Conservation (phyloP, 1,284 basidiomycete genomes). For the Papiliotrema laurentii region DNA sequence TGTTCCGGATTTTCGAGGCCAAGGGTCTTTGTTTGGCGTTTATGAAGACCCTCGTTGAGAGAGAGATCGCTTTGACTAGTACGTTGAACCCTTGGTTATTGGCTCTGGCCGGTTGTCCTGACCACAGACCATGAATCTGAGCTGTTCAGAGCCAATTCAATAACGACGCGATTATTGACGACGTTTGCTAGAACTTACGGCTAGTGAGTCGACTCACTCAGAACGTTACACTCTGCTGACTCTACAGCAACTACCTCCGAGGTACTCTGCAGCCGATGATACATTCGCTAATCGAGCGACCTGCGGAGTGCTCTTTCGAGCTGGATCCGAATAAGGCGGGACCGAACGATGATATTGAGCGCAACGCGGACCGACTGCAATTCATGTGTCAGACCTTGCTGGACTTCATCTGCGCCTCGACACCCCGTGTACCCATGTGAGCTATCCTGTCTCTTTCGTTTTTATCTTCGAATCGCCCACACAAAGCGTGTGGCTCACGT, state of each 20-base stretch:
- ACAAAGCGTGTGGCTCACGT: slow-evolving; percentile 2
- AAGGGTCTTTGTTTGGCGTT: slow-evolving; percentile 63
- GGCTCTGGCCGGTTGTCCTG: background rate
- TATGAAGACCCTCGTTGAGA: slow-evolving; percentile 76
- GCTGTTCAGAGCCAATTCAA: slow-evolving; percentile 80
- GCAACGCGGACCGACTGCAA: slow-evolving; percentile 69
- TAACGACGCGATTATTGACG: slow-evolving; percentile 75
- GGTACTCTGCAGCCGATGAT: slow-evolving; percentile 71
- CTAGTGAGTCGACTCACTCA: slow-evolving; percentile 50
- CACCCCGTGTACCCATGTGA: slow-evolving; percentile 68
- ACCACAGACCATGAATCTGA: slow-evolving; percentile 65
- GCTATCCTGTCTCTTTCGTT: slow-evolving; percentile 31
- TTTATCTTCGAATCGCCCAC: background rate
- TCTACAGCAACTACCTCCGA: slow-evolving; percentile 64
- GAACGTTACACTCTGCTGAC: background rate
- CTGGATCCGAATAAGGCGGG: slow-evolving; percentile 65
- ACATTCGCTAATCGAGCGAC: slow-evolving; percentile 65
- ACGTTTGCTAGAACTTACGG: slow-evolving; percentile 80
- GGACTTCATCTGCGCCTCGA: slow-evolving; percentile 67
- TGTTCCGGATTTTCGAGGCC: slow-evolving; percentile 80
- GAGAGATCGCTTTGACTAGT: slow-evolving; percentile 75
- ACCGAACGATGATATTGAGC: slow-evolving; percentile 58
- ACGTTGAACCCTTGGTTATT: slow-evolving; percentile 11
- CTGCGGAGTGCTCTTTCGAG: slow-evolving; percentile 70
- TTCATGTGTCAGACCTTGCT: slow-evolving; percentile 72